Percentiles rank a stretch among this genome's conserved stretches.
Evolutionary conservation across 352 stramenopile species (phyloP).

Genomic region (Thraustochytrium aureum): DNA sequence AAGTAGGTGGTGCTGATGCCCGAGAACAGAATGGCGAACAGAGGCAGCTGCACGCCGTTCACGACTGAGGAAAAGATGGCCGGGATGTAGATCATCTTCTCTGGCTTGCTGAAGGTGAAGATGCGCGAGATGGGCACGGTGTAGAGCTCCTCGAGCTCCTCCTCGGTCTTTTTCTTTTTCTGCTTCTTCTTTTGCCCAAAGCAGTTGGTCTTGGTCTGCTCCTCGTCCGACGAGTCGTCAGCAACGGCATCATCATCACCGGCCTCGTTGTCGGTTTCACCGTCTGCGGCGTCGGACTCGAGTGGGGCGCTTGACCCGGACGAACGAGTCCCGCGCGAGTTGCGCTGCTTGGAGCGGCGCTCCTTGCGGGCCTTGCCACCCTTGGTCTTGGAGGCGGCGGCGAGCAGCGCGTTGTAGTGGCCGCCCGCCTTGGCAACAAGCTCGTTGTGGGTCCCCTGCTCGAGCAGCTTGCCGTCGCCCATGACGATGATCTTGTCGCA

Average conservation of each 20-base stretch:
- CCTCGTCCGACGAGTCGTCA: not conserved
- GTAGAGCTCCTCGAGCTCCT: not conserved
- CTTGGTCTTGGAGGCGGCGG: constrained; percentile 45
- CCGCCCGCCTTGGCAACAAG: constrained; percentile 66
- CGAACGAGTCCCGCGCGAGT: not conserved
- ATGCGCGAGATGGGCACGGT: constrained; percentile 34
- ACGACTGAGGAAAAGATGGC: not conserved
- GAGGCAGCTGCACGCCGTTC: constrained; percentile 43
- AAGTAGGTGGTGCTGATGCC: constrained; percentile 42
- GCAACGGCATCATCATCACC: not conserved
- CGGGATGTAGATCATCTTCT: constrained; percentile 42
- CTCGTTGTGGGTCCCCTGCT: constrained; percentile 87
- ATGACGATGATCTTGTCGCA: constrained; percentile 95
- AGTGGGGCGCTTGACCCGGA: not conserved
- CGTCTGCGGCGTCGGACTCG: not conserved
- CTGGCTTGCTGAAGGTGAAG: not conserved
- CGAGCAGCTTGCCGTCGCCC: constrained; percentile 72
- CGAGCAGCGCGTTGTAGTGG: constrained; percentile 46
- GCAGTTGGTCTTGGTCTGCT: not conserved
- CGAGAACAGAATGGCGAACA: constrained; percentile 37
- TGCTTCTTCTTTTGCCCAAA: not conserved
- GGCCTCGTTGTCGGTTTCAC: not conserved
- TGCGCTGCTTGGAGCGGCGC: not conserved
- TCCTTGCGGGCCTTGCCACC: not conserved
- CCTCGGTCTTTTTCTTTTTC: not conserved